Percentiles rank a stretch among this genome's conserved stretches.
Conservation (phyloP, 371 early-diverging fungal species). For the Mucor irregularis region DNA sequence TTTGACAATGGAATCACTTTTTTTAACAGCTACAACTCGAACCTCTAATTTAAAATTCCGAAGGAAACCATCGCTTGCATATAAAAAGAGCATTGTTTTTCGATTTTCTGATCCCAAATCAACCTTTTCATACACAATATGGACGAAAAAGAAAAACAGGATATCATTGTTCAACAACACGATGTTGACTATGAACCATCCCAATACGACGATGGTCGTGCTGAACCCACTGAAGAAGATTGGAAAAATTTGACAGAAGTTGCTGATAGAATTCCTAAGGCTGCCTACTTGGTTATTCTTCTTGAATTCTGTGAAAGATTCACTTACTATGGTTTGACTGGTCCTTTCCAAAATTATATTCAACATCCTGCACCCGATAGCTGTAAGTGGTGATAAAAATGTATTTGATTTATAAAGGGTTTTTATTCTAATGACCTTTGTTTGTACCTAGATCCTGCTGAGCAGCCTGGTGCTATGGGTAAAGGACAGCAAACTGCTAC, state of each 20-base stretch:
- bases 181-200: constrained; percentile 19
- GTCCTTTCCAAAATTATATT: constrained; percentile 66
- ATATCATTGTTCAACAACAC: constrained; percentile 19
- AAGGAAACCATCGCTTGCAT: too few relatives aligned
- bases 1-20: too few relatives aligned
- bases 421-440: too few relatives aligned
- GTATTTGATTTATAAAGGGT: too few relatives aligned
- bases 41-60: too few relatives aligned
- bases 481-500: constrained; percentile 58
- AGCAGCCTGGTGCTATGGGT: constrained; percentile 48
- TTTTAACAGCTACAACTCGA: too few relatives aligned
- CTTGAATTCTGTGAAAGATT: constrained; percentile 82
- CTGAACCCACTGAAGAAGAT: constrained; percentile 53
- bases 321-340: constrained; percentile 69
- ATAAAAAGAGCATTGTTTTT: too few relatives aligned
- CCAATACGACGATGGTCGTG: background rate
- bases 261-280: constrained; percentile 50
- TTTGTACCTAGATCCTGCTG: constrained; percentile 46
- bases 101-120: too few relatives aligned
- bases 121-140: too few relatives aligned
- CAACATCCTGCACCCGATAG: constrained; percentile 46
- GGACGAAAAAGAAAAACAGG: constrained; percentile 17
- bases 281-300: constrained; percentile 64
- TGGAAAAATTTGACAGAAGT: constrained; percentile 46
- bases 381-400: too few relatives aligned